These are phyloP conservation scores for Gossypium trilobum DNA, from an alignment of 441 rosid species.

Conservation along the genomic window DNA sequence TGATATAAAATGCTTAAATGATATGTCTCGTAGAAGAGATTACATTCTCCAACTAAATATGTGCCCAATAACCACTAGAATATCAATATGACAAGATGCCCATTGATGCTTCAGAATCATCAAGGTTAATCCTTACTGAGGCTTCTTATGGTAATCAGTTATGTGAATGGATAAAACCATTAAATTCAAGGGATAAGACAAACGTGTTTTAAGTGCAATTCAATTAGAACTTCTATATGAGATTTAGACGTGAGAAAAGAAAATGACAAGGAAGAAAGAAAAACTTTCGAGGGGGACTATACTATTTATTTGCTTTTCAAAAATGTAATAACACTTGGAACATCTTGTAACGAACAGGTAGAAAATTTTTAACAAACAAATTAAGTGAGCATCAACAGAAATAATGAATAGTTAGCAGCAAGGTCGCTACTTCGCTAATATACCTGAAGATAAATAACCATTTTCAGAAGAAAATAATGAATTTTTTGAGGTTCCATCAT, in stretches of 20 bases:
- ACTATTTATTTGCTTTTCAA: neutral
- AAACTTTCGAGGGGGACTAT: neutral
- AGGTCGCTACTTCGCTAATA: neutral
- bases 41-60: neutral
- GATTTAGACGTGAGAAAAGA: neutral
- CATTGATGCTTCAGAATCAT: neutral
- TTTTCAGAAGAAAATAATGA: conserved; percentile 46
- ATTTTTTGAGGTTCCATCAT: conserved; percentile 46
- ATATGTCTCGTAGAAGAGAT: neutral
- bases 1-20: neutral
- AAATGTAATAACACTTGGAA: neutral
- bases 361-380: neutral
- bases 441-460: conserved; percentile 57
- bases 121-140: neutral
- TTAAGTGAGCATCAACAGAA: neutral
- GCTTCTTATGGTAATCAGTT: neutral
- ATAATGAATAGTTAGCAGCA: neutral
- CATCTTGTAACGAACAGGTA: neutral
- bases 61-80: conserved; percentile 1
- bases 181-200: neutral
- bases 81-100: neutral
- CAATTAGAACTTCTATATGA: neutral
- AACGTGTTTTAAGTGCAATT: neutral
- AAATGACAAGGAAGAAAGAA: neutral
- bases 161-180: neutral